These are phyloP conservation scores for Hypoxylon cercidicola DNA, from an alignment of 495 filamentous ascomycete genomes.

Conservation along the genomic window DNA sequence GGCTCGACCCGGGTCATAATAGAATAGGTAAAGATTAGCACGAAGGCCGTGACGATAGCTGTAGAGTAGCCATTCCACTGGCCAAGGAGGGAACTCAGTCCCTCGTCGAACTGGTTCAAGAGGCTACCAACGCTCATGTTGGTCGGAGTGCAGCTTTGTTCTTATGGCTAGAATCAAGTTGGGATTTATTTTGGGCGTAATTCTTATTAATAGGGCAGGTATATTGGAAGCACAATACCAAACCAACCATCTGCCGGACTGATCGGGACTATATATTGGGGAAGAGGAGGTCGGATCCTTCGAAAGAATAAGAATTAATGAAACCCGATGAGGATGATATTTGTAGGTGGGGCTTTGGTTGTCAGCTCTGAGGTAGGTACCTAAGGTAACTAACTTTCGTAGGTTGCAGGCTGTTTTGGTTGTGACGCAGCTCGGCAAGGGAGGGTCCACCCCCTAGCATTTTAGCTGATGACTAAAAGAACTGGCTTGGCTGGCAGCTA, in stretches of 20 bases:
- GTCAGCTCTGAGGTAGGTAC: constrained; percentile 6
- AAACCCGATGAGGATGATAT: constrained; percentile 5
- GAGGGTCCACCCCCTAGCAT: constrained; percentile 3
- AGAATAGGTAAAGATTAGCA: constrained; percentile 64
- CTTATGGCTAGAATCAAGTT: constrained; percentile 15
- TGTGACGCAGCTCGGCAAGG: constrained; percentile 1
- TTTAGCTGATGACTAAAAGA: constrained; percentile 23
- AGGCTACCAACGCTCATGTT: constrained; percentile 65
- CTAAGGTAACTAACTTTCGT: not conserved
- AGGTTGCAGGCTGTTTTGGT: no score
- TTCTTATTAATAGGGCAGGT: constrained; percentile 9
- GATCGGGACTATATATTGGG: constrained; percentile 16
- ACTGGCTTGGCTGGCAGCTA: not conserved
- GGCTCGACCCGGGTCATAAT: constrained; percentile 68
- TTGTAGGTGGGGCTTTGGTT: not conserved
- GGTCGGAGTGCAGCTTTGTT: constrained; percentile 14
- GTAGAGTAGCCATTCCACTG: constrained; percentile 85
- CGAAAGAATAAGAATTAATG: constrained; percentile 9
- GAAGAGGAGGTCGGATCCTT: constrained; percentile 11
- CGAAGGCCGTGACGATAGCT: constrained; percentile 67
- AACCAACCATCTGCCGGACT: constrained; percentile 16
- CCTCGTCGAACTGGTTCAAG: constrained; percentile 71
- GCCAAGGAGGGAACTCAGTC: constrained; percentile 71
- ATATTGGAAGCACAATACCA: not conserved
- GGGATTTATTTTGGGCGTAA: not conserved